Percentiles rank a stretch among this genome's conserved stretches.
Evolutionary conservation across 345 rosid species (phyloP).

Genomic region (Citrus inodora): DNA sequence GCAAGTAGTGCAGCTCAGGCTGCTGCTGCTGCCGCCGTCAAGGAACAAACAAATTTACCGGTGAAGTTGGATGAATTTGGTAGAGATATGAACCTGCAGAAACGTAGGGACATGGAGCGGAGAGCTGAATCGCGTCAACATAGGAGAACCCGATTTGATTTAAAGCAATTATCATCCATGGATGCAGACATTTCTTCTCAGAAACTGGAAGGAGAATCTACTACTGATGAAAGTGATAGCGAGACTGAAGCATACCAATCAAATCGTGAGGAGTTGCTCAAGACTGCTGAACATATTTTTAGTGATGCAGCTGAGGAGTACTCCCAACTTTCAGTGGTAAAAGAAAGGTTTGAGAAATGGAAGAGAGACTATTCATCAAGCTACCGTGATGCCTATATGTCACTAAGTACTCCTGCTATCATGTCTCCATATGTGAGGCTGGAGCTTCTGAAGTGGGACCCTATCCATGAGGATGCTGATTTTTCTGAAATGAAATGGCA

Average conservation of each 20-base stretch:
- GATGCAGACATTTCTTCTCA: slow-evolving; percentile 49
- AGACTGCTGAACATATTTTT: slow-evolving; percentile 73
- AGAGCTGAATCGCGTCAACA: slow-evolving; percentile 84
- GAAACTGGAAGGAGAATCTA: slow-evolving; percentile 93
- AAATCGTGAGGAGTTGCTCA: slow-evolving; percentile 58
- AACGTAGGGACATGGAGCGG: slow-evolving; percentile 69
- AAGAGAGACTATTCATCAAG: slow-evolving; percentile 69
- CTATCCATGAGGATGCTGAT: slow-evolving; percentile 72
- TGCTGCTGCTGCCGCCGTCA: slow-evolving; percentile 59
- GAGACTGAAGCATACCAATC: slow-evolving; percentile 81
- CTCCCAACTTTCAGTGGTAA: slow-evolving; percentile 75
- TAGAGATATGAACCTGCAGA: slow-evolving; percentile 83
- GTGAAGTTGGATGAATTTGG: slow-evolving; percentile 93
- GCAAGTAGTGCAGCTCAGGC: slow-evolving; percentile 76
- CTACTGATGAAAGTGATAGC: slow-evolving; percentile 95
- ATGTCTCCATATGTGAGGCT: slow-evolving; percentile 90
- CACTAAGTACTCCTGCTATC: slow-evolving; percentile 75
- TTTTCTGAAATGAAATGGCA: slow-evolving; percentile 92
- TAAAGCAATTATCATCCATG: slow-evolving; percentile 65
- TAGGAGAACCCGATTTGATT: slow-evolving; percentile 69
- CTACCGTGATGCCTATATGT: slow-evolving; percentile 92
- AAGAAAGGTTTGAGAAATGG: slow-evolving; percentile 81
- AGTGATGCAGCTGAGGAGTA: slow-evolving; percentile 92
- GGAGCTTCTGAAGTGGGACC: slow-evolving; percentile 95
- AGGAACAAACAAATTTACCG: slow-evolving; percentile 55